A percentile compares a stretch with the other conserved stretches of the same genome.
These are phyloP conservation scores for Discostella stelligera DNA, from an alignment of 352 stramenopile genomes.

Conservation along the genomic window DNA sequence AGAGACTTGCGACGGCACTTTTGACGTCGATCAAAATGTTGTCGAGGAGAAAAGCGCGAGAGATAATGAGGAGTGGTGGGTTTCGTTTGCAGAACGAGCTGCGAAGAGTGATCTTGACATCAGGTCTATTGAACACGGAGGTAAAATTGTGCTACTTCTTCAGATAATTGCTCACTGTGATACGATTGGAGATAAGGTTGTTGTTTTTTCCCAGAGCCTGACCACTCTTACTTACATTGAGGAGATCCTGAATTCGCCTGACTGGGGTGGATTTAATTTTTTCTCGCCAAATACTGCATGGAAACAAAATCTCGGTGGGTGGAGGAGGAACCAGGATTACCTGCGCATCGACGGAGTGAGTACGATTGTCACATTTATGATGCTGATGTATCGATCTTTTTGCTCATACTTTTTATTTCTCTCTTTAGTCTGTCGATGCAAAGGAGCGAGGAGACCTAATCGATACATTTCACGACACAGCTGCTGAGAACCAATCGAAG, in stretches of 20 bases:
- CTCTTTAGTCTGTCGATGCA: conserved; percentile 28
- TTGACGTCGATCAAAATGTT: conserved; percentile 14
- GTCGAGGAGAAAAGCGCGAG: conserved; percentile 3
- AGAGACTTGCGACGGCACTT: conserved; percentile 28
- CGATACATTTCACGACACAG: conserved; percentile 53
- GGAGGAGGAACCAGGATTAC: conserved; percentile 66
- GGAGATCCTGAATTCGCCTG: conserved; percentile 48
- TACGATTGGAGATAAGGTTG: conserved; percentile 73
- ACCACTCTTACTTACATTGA: conserved; percentile 77
- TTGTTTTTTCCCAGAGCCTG: conserved; percentile 81
- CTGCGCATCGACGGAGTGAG: conserved; percentile 78
- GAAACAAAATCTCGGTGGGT: conserved; percentile 54
- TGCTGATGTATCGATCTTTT: not conserved
- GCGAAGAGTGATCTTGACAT: conserved; percentile 45
- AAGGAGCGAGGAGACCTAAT: conserved; percentile 67
- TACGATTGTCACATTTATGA: not conserved
- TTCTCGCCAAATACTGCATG: conserved; percentile 32
- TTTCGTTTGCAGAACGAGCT: conserved; percentile 35
- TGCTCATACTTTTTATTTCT: not conserved
- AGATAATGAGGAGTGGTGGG: conserved; percentile 49
- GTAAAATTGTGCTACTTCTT: conserved; percentile 75
- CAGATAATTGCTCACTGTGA: conserved; percentile 69
- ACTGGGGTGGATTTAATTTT: conserved; percentile 59
- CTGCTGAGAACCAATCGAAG: conserved; percentile 31
- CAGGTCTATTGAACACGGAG: conserved; percentile 52